Percentiles rank a stretch among this genome's conserved stretches.
Conservation (phyloP, 1,139 yeast species). For the Magnusiomyces tetraspermus region DNA sequence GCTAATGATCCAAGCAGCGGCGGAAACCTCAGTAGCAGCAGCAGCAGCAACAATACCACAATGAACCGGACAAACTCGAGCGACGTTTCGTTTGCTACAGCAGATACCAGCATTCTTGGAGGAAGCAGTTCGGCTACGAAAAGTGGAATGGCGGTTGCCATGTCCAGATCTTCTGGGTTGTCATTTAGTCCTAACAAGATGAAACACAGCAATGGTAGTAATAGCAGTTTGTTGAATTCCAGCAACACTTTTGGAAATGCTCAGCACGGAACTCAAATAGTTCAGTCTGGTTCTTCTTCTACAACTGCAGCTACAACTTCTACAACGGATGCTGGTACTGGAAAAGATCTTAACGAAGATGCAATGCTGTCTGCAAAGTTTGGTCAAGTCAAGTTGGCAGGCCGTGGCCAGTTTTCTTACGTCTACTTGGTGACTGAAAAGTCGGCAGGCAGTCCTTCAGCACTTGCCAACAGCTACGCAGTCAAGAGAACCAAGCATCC, state of each 20-base stretch:
- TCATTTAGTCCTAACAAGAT: too few relatives aligned
- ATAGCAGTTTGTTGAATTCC: too few relatives aligned
- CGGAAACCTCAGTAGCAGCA: neutral
- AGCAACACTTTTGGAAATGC: too few relatives aligned
- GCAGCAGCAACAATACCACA: neutral
- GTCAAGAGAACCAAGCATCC: constrained; percentile 71
- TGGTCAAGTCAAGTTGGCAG: constrained; percentile 52
- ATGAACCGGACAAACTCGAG: neutral
- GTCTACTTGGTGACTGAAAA: constrained; percentile 68
- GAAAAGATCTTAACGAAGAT: constrained; percentile 32
- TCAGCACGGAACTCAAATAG: too few relatives aligned
- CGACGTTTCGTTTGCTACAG: neutral
- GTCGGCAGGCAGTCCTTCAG: constrained; percentile 11
- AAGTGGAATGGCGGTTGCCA: too few relatives aligned
- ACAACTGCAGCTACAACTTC: too few relatives aligned
- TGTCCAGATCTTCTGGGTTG: too few relatives aligned
- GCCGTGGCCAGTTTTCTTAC: constrained; percentile 80
- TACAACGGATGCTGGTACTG: neutral
- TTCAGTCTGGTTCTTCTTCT: neutral
- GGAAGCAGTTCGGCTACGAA: neutral
- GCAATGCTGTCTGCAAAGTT: constrained; percentile 55
- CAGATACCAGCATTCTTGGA: neutral
- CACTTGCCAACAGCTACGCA: constrained; percentile 44
- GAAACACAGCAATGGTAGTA: too few relatives aligned
- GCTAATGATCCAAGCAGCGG: too few relatives aligned